Conservation (phyloP, 495 filamentous ascomycete genomes). For the Trichocladium uniseriatum region DNA sequence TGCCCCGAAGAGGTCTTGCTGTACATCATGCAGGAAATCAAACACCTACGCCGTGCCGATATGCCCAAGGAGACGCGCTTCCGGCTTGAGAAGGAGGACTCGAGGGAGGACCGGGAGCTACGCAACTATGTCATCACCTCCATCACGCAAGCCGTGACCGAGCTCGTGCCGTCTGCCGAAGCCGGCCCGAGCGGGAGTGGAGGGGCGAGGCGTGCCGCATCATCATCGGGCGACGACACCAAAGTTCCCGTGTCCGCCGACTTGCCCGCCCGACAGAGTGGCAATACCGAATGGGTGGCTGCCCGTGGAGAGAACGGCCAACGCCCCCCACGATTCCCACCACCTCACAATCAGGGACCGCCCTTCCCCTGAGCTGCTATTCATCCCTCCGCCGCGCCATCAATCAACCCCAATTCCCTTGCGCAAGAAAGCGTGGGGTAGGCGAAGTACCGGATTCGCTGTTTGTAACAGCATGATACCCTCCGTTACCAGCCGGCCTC, state of each 20-base stretch:
- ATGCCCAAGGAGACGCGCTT: slow-evolving; percentile 71
- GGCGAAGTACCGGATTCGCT: slow-evolving; percentile 7
- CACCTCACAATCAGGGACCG: slow-evolving; percentile 26
- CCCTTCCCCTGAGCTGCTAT: slow-evolving; percentile 17
- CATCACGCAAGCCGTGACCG: slow-evolving; percentile 51
- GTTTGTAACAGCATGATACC: slow-evolving; percentile 14
- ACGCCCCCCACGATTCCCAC: slow-evolving; percentile 30
- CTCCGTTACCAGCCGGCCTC: slow-evolving; percentile 1
- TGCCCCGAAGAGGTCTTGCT: slow-evolving; percentile 83
- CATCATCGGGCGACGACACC: slow-evolving; percentile 30
- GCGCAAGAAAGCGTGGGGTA: not conserved
- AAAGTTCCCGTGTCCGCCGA: slow-evolving; percentile 42
- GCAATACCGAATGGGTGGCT: slow-evolving; percentile 54
- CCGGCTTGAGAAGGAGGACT: slow-evolving; percentile 80
- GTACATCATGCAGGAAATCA: slow-evolving; percentile 84
- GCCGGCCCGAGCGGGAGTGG: slow-evolving; percentile 17
- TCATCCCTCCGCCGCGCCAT: not conserved
- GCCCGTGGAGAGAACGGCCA: slow-evolving; percentile 47
- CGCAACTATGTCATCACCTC: slow-evolving; percentile 60
- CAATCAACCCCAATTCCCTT: not conserved
- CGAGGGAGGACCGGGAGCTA: slow-evolving; percentile 76
- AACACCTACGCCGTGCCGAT: slow-evolving; percentile 65
- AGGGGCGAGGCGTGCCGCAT: slow-evolving; percentile 2
- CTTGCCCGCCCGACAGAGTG: slow-evolving; percentile 49
- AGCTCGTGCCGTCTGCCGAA: slow-evolving; percentile 31